Evolutionary conservation across 2,329 filamentous ascomycete genomes (phyloP), one percentile per base, ranked within the genome.

Genomic region (Neonectria punicea): DNA sequence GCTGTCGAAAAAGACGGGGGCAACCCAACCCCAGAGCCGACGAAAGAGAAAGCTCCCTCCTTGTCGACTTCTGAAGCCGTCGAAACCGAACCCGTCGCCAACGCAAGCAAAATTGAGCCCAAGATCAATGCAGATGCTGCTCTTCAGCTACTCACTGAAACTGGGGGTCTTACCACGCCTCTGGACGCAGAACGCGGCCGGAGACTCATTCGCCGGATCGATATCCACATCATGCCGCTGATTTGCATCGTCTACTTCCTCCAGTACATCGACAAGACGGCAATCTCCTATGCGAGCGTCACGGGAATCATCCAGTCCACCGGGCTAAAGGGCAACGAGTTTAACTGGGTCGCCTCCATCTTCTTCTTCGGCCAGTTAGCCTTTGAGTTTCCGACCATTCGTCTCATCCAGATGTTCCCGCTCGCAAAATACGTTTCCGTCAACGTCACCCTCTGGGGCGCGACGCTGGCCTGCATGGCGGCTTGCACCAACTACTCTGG

Each of bases 281-380:
- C 72, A 10, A 65, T 74, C 2, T 73, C 70, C 0, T 74, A 74
- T 36, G 69, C 72, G 4, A 73, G 70, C 11, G 70, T 74, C 14
- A 73, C 68, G 0, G 72, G 72, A 1, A 71, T 73, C 2, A 60
- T 64, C n/a, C 46, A 70, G 32, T 77, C 79, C 1, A 72, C 75
- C 1, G 73, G 80, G 4, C 75, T 84, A 0, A 71, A 74, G 5
- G 82, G 79, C 4, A 81, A 79, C 39, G 75, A 80, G 55, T 84
- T 82, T 67, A 82, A 80, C 47, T 83, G 82, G 78, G 76, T 70
- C 14, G 67, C 67, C 5, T 70, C 69, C 25, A 67, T 70, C 14
- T 72, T 71, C 67, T 78, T 78, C 67, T 79, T 79, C 28, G 77
- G 76, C 1, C 76, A 80, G 25, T 68, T 80, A 5, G 74, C 76